These are phyloP conservation scores for Tylopilus cervinicoccineus DNA, from an alignment of 768 basidiomycete genomes.

Conservation along the genomic window DNA sequence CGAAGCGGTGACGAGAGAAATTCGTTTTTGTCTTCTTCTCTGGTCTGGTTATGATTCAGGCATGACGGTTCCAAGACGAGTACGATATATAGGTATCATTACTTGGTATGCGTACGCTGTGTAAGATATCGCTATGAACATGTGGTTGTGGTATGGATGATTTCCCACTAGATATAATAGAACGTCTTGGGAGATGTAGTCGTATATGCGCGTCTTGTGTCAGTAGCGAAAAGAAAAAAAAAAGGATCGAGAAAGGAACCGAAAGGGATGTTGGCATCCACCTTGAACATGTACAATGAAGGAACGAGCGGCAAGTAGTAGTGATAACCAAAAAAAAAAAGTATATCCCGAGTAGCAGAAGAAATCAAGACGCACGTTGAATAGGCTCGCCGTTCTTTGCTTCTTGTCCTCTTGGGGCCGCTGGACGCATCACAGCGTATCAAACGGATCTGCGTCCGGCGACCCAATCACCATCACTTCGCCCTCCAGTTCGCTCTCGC, in stretches of 20 bases:
- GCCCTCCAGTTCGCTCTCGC: slow-evolving; percentile 1
- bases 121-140: background rate
- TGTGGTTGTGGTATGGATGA: background rate
- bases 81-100: background rate
- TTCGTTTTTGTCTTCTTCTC: too few species aligned
- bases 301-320: background rate
- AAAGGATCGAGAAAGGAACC: background rate
- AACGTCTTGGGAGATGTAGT: background rate
- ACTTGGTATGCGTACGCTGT: background rate
- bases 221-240: too few species aligned
- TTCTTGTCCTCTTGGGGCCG: background rate
- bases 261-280: background rate
- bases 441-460: slow-evolving; percentile 1
- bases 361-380: background rate
- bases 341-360: background rate
- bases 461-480: slow-evolving; percentile 22
- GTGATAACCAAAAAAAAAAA: background rate
- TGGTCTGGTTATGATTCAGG: too few species aligned
- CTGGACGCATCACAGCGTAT: slow-evolving; percentile 1
- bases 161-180: background rate
- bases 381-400: background rate
- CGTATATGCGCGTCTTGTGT: background rate
- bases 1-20: too few species aligned
- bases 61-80: too few species aligned
- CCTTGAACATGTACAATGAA: background rate